A percentile compares a stretch with the other conserved stretches of the same genome.
phyloP scores from a whole-genome alignment of 768 basidiomycete species.

The Suillus fuscotomentosus region DNA sequence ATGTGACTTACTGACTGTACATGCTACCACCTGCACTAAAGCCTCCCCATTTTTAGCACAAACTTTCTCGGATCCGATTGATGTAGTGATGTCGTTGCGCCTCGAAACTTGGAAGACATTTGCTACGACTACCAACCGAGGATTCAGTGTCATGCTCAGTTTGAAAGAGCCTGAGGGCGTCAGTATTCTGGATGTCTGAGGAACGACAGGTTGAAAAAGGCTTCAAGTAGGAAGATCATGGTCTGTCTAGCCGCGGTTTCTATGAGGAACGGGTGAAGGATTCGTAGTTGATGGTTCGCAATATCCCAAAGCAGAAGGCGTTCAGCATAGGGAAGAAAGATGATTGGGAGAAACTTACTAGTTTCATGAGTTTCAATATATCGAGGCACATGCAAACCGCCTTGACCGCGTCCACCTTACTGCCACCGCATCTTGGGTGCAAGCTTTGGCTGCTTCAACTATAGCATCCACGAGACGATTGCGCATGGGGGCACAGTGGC shows the following conservation, averaged over 20 bases:
- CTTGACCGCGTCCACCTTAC: conserved; percentile 61
- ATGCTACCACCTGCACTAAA: too few species aligned
- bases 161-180: too few species aligned
- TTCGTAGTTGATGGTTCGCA: conserved; percentile 92
- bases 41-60: too few species aligned
- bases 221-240: too few species aligned
- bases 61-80: too few species aligned
- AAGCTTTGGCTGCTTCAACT: conserved; percentile 65
- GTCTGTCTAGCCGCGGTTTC: conserved; percentile 51
- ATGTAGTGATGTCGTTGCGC: too few species aligned
- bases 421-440: conserved; percentile 53
- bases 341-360: conserved; percentile 52
- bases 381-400: conserved; percentile 85
- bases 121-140: too few species aligned
- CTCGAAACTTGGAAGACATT: too few species aligned
- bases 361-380: conserved; percentile 92
- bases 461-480: conserved; percentile 82
- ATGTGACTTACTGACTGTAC: too few species aligned
- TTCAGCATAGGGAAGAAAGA: conserved; percentile 15
- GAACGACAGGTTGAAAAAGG: too few species aligned
- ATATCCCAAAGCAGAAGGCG: conserved; percentile 64
- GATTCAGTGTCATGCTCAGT: too few species aligned
- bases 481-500: conserved; percentile 92
- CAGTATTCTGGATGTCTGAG: too few species aligned
- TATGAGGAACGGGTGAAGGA: conserved; percentile 82